Percentiles rank a stretch among this genome's conserved stretches.
Conservation (phyloP, 192 early-diverging fungal genomes). For the Entomortierella chlamydospora region DNA sequence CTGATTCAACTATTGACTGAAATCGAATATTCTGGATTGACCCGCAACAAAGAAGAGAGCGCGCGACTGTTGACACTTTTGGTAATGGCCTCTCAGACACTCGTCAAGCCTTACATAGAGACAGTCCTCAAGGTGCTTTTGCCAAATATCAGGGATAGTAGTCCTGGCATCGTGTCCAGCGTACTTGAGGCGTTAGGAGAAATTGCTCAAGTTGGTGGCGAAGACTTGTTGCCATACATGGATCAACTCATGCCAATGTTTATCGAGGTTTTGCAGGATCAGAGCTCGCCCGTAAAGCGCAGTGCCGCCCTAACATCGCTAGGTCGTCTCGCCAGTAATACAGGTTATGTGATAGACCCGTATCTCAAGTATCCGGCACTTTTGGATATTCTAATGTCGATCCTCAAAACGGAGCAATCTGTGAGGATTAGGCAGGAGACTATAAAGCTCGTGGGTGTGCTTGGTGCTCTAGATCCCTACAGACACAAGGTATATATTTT, state of each 20-base stretch:
- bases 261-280: slow-evolving; percentile 90
- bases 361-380: slow-evolving; percentile 90
- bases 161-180: slow-evolving; percentile 81
- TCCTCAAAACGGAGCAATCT: slow-evolving; percentile 86
- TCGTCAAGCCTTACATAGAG: slow-evolving; percentile 91
- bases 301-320: slow-evolving; percentile 89
- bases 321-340: slow-evolving; percentile 85
- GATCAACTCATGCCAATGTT: slow-evolving; percentile 87
- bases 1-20: slow-evolving; percentile 90
- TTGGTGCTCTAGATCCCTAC: slow-evolving; percentile 97
- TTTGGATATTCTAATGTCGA: slow-evolving; percentile 78
- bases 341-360: slow-evolving; percentile 90
- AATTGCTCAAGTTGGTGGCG: slow-evolving; percentile 82
- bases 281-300: slow-evolving; percentile 82
- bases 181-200: slow-evolving; percentile 85
- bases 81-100: slow-evolving; percentile 76
- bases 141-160: slow-evolving; percentile 82
- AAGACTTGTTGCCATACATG: slow-evolving; percentile 82
- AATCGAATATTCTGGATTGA: slow-evolving; percentile 84
- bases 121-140: slow-evolving; percentile 86
- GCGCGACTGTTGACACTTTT: slow-evolving; percentile 81
- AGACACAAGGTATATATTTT: slow-evolving; percentile 58
- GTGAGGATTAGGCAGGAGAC: slow-evolving; percentile 81
- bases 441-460: slow-evolving; percentile 89
- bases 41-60: slow-evolving; percentile 85